phyloP scores from a whole-genome alignment of 768 basidiomycete genomes.

The Mrakia gelida region DNA sequence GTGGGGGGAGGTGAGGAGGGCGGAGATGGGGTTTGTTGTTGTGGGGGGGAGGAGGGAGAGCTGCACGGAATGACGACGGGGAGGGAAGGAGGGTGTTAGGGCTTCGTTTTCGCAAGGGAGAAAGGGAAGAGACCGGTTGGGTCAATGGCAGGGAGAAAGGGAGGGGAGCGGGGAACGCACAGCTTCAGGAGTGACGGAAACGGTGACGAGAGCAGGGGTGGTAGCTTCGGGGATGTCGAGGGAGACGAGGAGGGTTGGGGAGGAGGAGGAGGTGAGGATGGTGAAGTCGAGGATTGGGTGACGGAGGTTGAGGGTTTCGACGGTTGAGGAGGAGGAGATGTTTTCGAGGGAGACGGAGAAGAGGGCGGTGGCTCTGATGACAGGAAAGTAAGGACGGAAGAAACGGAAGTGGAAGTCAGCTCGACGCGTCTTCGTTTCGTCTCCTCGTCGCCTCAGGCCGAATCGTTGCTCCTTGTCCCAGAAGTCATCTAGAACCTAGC shows the following conservation, averaged over 20 bases:
- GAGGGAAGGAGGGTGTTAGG: not conserved
- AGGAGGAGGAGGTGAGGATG: constrained; percentile 33
- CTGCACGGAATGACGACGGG: not conserved
- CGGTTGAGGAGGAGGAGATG: constrained; percentile 34
- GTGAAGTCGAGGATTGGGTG: constrained; percentile 61
- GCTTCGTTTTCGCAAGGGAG: not conserved
- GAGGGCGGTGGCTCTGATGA: constrained; percentile 60
- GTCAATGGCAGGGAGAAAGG: not conserved
- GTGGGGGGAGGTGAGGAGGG: constrained; percentile 9
- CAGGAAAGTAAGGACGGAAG: constrained; percentile 5
- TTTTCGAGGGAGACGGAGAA: constrained; percentile 52
- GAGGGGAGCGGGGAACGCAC: not conserved
- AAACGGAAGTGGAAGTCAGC: not conserved
- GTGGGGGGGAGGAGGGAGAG: not conserved
- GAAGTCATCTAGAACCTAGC: too few relatives aligned
- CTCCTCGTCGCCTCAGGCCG: too few relatives aligned
- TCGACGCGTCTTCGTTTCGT: not conserved
- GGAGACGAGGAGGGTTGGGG: constrained; percentile 48
- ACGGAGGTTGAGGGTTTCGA: constrained; percentile 53
- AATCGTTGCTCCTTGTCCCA: too few relatives aligned
- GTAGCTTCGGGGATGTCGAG: constrained; percentile 46
- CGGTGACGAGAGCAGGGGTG: not conserved
- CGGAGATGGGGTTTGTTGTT: not conserved
- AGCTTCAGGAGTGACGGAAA: not conserved
- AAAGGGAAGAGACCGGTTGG: not conserved